Base-by-base conservation (phyloP, 2,329 filamentous ascomycete species). In the Colletotrichum cuscutae region DNA sequence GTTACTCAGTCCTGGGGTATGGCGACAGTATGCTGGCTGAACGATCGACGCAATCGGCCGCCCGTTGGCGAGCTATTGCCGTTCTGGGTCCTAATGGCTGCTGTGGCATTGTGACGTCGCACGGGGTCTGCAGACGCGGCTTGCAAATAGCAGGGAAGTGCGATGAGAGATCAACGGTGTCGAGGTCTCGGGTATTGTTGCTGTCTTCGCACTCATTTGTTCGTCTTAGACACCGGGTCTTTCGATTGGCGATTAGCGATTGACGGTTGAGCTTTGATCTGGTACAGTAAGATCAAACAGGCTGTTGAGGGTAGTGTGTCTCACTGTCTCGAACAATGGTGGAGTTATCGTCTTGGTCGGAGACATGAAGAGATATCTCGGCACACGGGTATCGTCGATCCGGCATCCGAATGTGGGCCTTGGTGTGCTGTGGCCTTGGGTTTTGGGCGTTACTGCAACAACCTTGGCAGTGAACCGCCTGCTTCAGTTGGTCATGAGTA, bases 21-120 rank as follows among this genome's bases (percentile, higher is more conserved):
- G 68, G 62, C 62, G 57, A 61, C 67, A 67, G 71, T 12, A 26
- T 62, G 62, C 52, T 66, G 71, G 71, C 53, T 66, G 22, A 53
- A 72, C 22, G 68, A 73, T 73, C 71, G 68, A 73, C 68, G 68
- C 54, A 58, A 73, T 72, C 71, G 68, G 66, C 68, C 67, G 58
- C 54, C 71, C 71, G 68, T 66, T 72, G 59, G 70, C 58, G 67
- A 62, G 42, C 52, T 59, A 56, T 72, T 46, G 52, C 62, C 66
- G 68, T 49, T 26, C 30, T 53, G 67, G 66, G 66, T 70, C 61
- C 54, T 59, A 54, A 56, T 26, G 49, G 67, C 66, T 62, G 61
- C 49, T 13, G 66, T 61, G 54, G 42, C 19, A 54, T 60, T 32
- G 35, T 65, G 61, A 65, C 52, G 66, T 71, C 53, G 35, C 42